phyloP scores from a whole-genome alignment of 225 moss, liverwort and hornwort genomes.

The Sphagnum tenellum region DNA sequence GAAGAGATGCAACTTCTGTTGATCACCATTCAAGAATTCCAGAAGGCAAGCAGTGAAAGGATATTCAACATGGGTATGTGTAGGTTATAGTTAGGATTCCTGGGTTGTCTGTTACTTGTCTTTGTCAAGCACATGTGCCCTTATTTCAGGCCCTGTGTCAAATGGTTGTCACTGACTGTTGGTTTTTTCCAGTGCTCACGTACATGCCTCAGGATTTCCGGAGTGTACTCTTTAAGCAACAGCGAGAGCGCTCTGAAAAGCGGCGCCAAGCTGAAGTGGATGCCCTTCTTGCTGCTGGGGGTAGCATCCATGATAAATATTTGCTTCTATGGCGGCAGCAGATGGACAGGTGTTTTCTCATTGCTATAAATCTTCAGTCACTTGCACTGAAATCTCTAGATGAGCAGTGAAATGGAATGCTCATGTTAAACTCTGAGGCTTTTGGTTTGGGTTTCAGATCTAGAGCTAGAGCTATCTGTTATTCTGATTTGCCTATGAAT shows the following conservation, averaged over 20 bases:
- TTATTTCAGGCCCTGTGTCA: not conserved
- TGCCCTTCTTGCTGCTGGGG: conserved; percentile 54
- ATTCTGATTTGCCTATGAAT: not conserved
- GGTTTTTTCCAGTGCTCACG: conserved; percentile 57
- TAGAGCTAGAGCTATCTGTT: no score
- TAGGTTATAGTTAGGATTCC: no score
- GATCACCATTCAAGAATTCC: conserved; percentile 35
- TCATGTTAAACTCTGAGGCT: no score
- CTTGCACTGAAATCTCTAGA: no score
- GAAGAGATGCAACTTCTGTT: conserved; percentile 26
- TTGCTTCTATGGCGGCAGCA: conserved; percentile 92
- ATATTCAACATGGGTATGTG: conserved; percentile 56
- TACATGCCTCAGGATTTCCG: conserved; percentile 99
- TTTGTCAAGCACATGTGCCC: not conserved
- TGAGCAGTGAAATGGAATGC: no score
- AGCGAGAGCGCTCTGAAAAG: conserved; percentile 89
- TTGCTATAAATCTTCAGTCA: no score
- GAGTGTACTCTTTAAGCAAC: conserved; percentile 63
- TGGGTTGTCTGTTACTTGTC: no score
- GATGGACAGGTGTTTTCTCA: conserved; percentile 72
- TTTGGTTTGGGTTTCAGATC: no score
- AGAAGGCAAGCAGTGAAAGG: conserved; percentile 45
- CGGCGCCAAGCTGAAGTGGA: conserved; percentile 80
- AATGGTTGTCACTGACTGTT: not conserved
- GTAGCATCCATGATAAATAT: conserved; percentile 80